phyloP scores from a whole-genome alignment of 2,329 filamentous ascomycete species.

The Claviceps monticola region DNA sequence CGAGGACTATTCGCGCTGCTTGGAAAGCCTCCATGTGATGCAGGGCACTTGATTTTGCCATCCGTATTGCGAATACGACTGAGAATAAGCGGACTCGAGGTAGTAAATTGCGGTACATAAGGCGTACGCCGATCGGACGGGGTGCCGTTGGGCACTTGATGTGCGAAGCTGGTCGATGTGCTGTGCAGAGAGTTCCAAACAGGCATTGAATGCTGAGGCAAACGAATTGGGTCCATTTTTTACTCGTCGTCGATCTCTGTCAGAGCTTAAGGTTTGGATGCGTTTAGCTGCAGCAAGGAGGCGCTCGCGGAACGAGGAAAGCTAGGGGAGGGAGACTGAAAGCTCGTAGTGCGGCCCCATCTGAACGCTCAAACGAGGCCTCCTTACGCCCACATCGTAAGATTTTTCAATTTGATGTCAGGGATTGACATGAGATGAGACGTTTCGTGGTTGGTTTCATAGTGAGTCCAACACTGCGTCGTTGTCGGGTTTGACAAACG shows the following conservation, averaged over 20 bases:
- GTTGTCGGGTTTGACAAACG: neutral
- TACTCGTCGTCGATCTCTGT: neutral
- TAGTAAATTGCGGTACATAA: constrained; percentile 5
- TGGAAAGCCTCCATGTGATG: neutral
- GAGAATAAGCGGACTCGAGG: constrained; percentile 2
- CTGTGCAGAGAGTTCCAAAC: neutral
- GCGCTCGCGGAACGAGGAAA: neutral
- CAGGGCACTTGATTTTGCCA: too few species aligned
- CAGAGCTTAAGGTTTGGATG: neutral
- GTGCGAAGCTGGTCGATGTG: neutral
- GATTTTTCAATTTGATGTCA: neutral
- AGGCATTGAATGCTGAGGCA: neutral
- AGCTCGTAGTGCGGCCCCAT: neutral
- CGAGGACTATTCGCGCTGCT: neutral
- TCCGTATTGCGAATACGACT: constrained; percentile 1
- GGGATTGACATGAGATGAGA: neutral
- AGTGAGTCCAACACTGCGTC: neutral
- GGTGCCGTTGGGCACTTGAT: neutral
- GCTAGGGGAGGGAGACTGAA: neutral
- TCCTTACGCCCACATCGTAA: neutral
- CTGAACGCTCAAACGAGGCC: neutral
- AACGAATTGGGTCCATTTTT: neutral
- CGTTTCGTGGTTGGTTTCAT: neutral
- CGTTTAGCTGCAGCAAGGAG: neutral
- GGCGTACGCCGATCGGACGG: neutral